Evolutionary conservation across 139 green algal species (phyloP).

Genomic region (Ulvella scutata): DNA sequence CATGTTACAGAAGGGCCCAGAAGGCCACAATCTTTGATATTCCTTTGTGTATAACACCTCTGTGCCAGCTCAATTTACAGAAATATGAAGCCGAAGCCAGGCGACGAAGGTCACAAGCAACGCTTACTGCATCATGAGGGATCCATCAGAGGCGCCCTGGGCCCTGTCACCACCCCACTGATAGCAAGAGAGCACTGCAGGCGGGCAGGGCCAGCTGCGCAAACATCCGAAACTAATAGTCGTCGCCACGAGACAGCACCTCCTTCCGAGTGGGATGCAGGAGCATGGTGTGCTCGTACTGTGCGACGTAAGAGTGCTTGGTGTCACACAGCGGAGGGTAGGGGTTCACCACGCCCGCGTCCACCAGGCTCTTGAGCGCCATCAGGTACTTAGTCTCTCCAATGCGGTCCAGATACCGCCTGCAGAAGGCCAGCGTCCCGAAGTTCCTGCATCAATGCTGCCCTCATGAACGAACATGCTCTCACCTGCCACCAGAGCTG

Average conservation of each 20-base stretch:
- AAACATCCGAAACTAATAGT: conserved; percentile 68
- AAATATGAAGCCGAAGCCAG: too few relatives aligned
- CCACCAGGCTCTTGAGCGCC: conserved; percentile 95
- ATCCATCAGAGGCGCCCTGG: too few relatives aligned
- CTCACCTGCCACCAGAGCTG: too few relatives aligned
- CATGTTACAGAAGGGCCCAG: too few relatives aligned
- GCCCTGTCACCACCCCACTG: too few relatives aligned
- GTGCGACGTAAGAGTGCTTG: conserved; percentile 85
- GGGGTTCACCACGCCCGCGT: conserved; percentile 78
- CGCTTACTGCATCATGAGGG: too few relatives aligned
- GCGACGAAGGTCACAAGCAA: too few relatives aligned
- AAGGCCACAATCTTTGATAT: too few relatives aligned
- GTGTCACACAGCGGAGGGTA: conserved; percentile 90
- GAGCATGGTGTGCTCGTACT: conserved; percentile 97
- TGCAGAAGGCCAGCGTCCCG: conserved; percentile 96
- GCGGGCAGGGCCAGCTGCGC: too few relatives aligned
- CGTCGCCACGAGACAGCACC: conserved; percentile 82
- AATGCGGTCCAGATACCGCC: conserved; percentile 82
- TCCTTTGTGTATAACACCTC: too few relatives aligned
- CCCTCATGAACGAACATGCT: background rate
- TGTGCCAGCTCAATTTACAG: too few relatives aligned
- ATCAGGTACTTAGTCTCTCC: conserved; percentile 99
- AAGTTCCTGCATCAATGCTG: conserved; percentile 60
- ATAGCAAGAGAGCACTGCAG: too few relatives aligned
- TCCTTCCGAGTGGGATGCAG: conserved; percentile 89